Evolutionary conservation across 352 stramenopile genomes (phyloP).

Genomic region (Thalassiosira hispida): DNA sequence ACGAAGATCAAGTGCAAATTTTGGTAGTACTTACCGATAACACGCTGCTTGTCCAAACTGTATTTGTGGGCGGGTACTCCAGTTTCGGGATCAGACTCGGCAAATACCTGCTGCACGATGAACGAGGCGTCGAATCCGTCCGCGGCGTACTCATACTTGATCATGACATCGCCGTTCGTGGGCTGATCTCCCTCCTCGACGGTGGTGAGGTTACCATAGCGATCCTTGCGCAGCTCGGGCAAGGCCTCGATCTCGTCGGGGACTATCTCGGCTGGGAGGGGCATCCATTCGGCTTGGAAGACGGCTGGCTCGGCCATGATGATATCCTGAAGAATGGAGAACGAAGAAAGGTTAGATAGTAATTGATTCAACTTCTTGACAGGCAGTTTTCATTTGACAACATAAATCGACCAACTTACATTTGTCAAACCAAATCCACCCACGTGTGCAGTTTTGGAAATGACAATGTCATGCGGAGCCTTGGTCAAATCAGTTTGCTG

Average conservation of each 20-base stretch:
- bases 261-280: conserved; percentile 48
- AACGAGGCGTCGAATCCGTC: conserved; percentile 68
- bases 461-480: conserved; percentile 42
- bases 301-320: conserved; percentile 46
- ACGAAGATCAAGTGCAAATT: too few species aligned
- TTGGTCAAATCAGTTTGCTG: conserved; percentile 37
- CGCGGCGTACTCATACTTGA: conserved; percentile 61
- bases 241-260: conserved; percentile 52
- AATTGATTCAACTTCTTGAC: too few species aligned
- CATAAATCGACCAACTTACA: too few species aligned
- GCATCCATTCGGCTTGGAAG: conserved; percentile 50
- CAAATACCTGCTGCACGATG: conserved; percentile 57
- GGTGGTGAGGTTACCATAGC: conserved; percentile 60
- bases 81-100: conserved; percentile 53
- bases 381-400: too few species aligned
- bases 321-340: too few species aligned
- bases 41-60: conserved; percentile 45
- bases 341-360: too few species aligned
- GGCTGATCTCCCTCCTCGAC: conserved; percentile 56
- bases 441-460: conserved; percentile 52
- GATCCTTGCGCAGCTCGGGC: conserved; percentile 54
- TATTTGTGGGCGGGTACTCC: conserved; percentile 48
- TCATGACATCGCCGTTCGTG: conserved; percentile 60
- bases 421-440: conserved; percentile 53
- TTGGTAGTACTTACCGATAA: too few species aligned